Evolutionary conservation across 805 yeast species (phyloP), one percentile per base, ranked within the genome.

Genomic region (Pichia scutulata): DNA sequence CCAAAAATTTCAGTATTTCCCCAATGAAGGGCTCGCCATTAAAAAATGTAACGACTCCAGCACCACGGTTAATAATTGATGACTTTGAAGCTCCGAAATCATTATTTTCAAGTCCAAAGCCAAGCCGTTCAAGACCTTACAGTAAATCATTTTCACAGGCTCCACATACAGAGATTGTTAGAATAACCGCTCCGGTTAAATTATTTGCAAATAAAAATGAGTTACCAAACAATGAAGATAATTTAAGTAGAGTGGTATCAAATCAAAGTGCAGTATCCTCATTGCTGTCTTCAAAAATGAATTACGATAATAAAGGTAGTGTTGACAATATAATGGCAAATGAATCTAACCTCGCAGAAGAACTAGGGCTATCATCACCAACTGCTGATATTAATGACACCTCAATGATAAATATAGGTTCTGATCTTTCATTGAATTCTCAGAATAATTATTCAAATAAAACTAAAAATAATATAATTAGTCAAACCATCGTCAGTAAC

Each of bases 91-190:
- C 46, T 23, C 41, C 51, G 4, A 24, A 50, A 14, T 44, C 41
- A 6, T 3, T 43, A 42, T 43, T 44, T 26, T 44, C 54, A 19
- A 43, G 50, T 21, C 39, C 49, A 37, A 43, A 30, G 7, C 24
- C 47, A 14, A 40, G 2, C 14, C 40, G 22, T 16, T 37, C 65
- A 8, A 60, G 66, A 52, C 62, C 65, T 53, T 75, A 66, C 63
- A 68, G 69, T 43, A 65, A 72, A 47, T 72, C 79, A 0, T 56
- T 75, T 41, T 72, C 79, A 8, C 75, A 75, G 26, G 71, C 73
- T n/a, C 75, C 70, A 49, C 67, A 70, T 30, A 72, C 70, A 7
- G 74, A 70, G 55, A 62, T 66, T 41, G 62, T 70, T 36, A 62
- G 70, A 45, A 70, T 67, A 47, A 9, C 22, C 9, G 14, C 41